These are phyloP conservation scores for Lineolata rhizophorae DNA, from an alignment of 495 filamentous ascomycete genomes.

Conservation along the genomic window DNA sequence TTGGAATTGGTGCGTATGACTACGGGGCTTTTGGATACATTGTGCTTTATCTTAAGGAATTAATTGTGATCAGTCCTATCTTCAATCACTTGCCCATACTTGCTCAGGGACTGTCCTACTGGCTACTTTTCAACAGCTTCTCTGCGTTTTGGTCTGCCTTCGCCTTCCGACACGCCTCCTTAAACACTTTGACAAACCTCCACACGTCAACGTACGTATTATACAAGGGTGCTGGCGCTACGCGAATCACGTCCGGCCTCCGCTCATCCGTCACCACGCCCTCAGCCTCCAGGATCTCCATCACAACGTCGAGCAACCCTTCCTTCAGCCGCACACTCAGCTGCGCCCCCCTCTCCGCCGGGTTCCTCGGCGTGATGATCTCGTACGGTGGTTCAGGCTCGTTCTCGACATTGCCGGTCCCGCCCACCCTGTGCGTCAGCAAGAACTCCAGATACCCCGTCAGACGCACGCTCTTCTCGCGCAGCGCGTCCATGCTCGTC, in stretches of 20 bases:
- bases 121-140: no score
- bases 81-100: no score
- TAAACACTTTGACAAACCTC: conserved; percentile 45
- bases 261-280: conserved; percentile 75
- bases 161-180: conserved; percentile 17
- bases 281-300: conserved; percentile 41
- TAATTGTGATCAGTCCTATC: no score
- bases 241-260: conserved; percentile 70
- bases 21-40: no score
- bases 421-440: conserved; percentile 20
- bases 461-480: conserved; percentile 50
- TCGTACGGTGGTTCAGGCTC: no score
- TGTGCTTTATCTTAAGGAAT: no score
- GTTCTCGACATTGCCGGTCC: no score
- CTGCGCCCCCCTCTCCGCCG: conserved; percentile 61
- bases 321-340: conserved; percentile 49
- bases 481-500: conserved; percentile 45
- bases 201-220: conserved; percentile 68
- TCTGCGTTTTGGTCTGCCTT: no score
- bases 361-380: conserved; percentile 63
- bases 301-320: conserved; percentile 45
- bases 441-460: conserved; percentile 65
- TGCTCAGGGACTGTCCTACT: no score
- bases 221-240: conserved; percentile 83
- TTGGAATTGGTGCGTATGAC: no score